These are phyloP conservation scores for Didymella keratinophila DNA, from an alignment of 2,329 filamentous ascomycete species.

Conservation along the genomic window DNA sequence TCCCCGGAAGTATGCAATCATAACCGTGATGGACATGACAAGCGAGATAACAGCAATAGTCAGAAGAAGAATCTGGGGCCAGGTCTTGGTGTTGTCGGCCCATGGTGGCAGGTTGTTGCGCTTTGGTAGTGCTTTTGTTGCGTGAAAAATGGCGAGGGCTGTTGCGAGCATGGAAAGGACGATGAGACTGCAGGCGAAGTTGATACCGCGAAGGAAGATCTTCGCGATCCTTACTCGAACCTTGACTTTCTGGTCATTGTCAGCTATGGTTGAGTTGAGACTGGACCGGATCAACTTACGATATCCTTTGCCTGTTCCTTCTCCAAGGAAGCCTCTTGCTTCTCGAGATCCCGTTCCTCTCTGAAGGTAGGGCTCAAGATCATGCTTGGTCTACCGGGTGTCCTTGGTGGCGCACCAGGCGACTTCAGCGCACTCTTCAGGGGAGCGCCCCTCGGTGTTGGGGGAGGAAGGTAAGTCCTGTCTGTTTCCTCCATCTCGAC, in stretches of 20 bases:
- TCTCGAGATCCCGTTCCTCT: conserved; percentile 87
- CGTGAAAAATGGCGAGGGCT: conserved; percentile 92
- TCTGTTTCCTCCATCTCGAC: conserved; percentile 64
- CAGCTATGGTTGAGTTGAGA: conserved; percentile 33
- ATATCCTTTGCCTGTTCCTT: conserved; percentile 87
- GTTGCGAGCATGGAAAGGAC: conserved; percentile 88
- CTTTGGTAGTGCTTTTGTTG: conserved; percentile 75
- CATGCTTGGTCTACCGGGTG: conserved; percentile 67
- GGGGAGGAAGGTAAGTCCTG: conserved; percentile 57
- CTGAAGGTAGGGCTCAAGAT: conserved; percentile 89
- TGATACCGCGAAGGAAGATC: conserved; percentile 91
- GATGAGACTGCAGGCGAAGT: conserved; percentile 96
- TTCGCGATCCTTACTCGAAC: conserved; percentile 91
- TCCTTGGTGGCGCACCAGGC: conserved; percentile 77
- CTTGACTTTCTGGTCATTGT: conserved; percentile 80
- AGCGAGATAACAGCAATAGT: conserved; percentile 82
- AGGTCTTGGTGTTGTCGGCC: conserved; percentile 79
- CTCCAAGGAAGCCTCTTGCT: conserved; percentile 80
- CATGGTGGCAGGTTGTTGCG: conserved; percentile 86
- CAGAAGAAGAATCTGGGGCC: conserved; percentile 89
- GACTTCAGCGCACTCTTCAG: conserved; percentile 91
- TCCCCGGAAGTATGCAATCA: conserved; percentile 85
- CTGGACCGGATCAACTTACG: conserved; percentile 64
- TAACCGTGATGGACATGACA: conserved; percentile 77
- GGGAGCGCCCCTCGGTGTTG: conserved; percentile 72